These are phyloP conservation scores for Penicillium paneum DNA, from an alignment of 2,329 filamentous ascomycete species.

Conservation along the genomic window DNA sequence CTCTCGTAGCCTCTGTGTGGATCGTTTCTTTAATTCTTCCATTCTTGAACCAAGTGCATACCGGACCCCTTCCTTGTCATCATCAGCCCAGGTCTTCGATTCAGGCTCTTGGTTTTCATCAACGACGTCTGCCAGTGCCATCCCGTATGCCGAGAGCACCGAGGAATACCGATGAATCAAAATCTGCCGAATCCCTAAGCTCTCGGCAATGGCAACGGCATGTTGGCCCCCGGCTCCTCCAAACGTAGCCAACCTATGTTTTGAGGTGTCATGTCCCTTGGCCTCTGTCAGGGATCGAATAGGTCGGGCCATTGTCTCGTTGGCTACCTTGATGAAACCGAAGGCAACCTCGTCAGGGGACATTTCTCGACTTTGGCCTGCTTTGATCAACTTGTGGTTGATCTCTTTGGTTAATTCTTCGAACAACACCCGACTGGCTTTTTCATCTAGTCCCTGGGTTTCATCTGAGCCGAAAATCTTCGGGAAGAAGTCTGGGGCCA, in stretches of 20 bases:
- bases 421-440: constrained; percentile 68
- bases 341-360: constrained; percentile 79
- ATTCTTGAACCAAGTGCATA: constrained; percentile 69
- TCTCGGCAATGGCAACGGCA: constrained; percentile 83
- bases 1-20: constrained; percentile 61
- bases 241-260: constrained; percentile 80
- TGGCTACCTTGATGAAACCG: constrained; percentile 85
- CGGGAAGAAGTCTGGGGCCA: constrained; percentile 87
- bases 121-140: constrained; percentile 74
- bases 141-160: constrained; percentile 84
- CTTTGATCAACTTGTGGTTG: constrained; percentile 57
- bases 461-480: constrained; percentile 88
- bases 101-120: constrained; percentile 75
- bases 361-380: constrained; percentile 48
- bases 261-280: constrained; percentile 81
- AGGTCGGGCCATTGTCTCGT: constrained; percentile 85
- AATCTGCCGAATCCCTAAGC: constrained; percentile 76
- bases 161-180: constrained; percentile 84
- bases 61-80: constrained; percentile 47
- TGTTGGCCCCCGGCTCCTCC: constrained; percentile 89
- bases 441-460: constrained; percentile 69
- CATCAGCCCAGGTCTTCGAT: constrained; percentile 58
- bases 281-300: constrained; percentile 88
- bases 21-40: constrained; percentile 74
- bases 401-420: constrained; percentile 71